Evolutionary conservation across 768 basidiomycete species (phyloP), one percentile per base, ranked within the genome.

Genomic region (Tricholoma sp.): DNA sequence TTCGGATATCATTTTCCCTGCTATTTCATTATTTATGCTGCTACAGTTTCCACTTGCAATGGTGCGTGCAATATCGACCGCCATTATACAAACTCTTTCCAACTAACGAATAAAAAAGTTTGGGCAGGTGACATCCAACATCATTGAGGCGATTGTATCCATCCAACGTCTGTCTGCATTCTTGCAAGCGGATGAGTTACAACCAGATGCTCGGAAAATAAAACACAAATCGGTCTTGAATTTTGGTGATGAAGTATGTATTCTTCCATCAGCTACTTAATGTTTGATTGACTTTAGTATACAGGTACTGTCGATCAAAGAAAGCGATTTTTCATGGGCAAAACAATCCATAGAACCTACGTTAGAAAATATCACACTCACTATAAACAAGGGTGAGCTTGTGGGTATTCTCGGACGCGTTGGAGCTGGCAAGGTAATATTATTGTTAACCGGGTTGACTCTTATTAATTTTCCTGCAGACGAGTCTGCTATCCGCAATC

Each of bases 1-100:
- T 0, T 83, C 89, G 0, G 94, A 97, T 60, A 75, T 93, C 52
- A 95, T 98, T 61, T 98, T 98, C 80, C 96, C 96, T n/a, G 86
- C 91, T 0, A 94, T 98, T 59, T 88, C 91, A 0, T 73, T 95
- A 29, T 95, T 94, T 74, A 86, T 91, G 83, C 76, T 96, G 0
- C 74, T 96, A 29, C 85, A 88, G 57, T 94, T 94, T 72, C 93
- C 93, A 1, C 75, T 95, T 21, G 88, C 83, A 2, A 89, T 92
- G 89, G 88, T 88, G 67, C 37, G 76, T 67, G 21, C 22, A 2
- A 37, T 41, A 37, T 16, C 34, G 55, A 11, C 41, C 41, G 50
- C 7, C 31, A 16, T 61, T 39, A 46, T 47, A 39, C 34, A 58
- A 37, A 18, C 9, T 5, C 10, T 32, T 54, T n/a, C n/a, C n/a